Percentiles rank a stretch among this genome's conserved stretches.
Evolutionary conservation across 1,284 basidiomycete species (phyloP).

Genomic region (Rhodotorula sp.): DNA sequence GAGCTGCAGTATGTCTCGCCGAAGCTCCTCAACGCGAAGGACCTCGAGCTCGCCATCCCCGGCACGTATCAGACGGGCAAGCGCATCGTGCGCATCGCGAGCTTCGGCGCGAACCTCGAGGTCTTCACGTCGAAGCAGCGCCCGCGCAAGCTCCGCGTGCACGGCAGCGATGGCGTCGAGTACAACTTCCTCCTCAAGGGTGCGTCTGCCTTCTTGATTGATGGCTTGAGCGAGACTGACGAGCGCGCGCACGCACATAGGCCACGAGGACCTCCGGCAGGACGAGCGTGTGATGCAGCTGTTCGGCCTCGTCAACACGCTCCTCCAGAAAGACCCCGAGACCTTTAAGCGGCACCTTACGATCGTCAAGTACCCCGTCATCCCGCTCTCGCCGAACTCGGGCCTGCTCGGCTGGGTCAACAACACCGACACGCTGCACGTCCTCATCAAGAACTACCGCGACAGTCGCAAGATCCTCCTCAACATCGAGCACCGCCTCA

Average conservation of each 20-base stretch:
- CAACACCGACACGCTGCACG: conserved; percentile 97
- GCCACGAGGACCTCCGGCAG: conserved; percentile 98
- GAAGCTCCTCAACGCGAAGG: conserved; percentile 80
- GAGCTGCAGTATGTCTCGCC: conserved; percentile 99
- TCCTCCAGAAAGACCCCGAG: conserved; percentile 88
- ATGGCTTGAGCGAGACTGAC: background rate
- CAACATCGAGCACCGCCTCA: conserved; percentile 97
- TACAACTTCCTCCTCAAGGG: conserved; percentile 95
- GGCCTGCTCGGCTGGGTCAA: conserved; percentile 95
- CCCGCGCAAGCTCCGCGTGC: conserved; percentile 83
- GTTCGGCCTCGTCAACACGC: conserved; percentile 94
- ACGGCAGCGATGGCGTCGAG: conserved; percentile 89
- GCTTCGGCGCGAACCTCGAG: conserved; percentile 80
- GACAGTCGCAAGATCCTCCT: conserved; percentile 93
- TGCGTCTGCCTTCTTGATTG: conserved; percentile 44
- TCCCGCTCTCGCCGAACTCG: conserved; percentile 93
- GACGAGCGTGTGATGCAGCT: conserved; percentile 99
- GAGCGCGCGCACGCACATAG: conserved; percentile 53
- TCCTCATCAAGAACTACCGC: conserved; percentile 87
- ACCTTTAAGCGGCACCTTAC: conserved; percentile 95
- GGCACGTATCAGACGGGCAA: conserved; percentile 86
- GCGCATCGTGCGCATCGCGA: conserved; percentile 77
- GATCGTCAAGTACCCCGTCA: conserved; percentile 91
- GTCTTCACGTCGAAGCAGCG: conserved; percentile 99
- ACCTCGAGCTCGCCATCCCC: conserved; percentile 92